Base-by-base conservation (phyloP, 208 protist species). In the Vickermania ingenoplastis region DNA sequence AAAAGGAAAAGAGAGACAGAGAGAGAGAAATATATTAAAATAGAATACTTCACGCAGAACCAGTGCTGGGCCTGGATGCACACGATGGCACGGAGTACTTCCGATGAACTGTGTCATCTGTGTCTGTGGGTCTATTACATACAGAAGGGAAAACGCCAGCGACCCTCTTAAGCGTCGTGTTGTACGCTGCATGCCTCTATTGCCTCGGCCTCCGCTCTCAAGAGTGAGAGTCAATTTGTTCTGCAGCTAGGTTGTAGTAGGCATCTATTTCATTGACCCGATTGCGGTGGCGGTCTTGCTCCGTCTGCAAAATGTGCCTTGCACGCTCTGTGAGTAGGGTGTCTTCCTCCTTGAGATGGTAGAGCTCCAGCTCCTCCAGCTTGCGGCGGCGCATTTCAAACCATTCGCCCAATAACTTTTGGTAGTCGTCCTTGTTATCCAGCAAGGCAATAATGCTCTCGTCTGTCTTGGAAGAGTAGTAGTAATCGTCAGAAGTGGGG, bases 381-480 rank as follows among this genome's bases (percentile, higher is more conserved):
- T 72, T 72, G 22, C 85, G 84, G 21, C 86, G 76, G 2, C 82
- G 75, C 49, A 84, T 58, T 54, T 92, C 86, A 68, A 82, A 88
- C 82, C 82, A 89, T 29, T 92, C 86, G 26, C 71, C 82, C 24
- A 89, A 66, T 13, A 84, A 52, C 27, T 88, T 86, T 64, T 86
- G 75, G 55, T 89, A 90, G 58, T 90, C 82, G 53, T 92, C 82
- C 61, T 73, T 86, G 63, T 81, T 92, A 29, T 83, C 77, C 22
- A 92, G 61, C 2, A 90, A 73, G 0, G 70, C 62, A 1, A 77
- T 56, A 22, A 75, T 71, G 58, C 58, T 67, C 29, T 77, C 77
- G 26, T 87, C 76, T 29, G 66, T 59, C 22, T 69, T 55, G 17
- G n/a, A 27, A 53, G 41, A 49, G 21, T 58, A 67, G 52, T 74